Percentiles rank a stretch among this genome's conserved stretches.
Conservation (phyloP, 352 stramenopile species). For the Phytopythium vexans region DNA sequence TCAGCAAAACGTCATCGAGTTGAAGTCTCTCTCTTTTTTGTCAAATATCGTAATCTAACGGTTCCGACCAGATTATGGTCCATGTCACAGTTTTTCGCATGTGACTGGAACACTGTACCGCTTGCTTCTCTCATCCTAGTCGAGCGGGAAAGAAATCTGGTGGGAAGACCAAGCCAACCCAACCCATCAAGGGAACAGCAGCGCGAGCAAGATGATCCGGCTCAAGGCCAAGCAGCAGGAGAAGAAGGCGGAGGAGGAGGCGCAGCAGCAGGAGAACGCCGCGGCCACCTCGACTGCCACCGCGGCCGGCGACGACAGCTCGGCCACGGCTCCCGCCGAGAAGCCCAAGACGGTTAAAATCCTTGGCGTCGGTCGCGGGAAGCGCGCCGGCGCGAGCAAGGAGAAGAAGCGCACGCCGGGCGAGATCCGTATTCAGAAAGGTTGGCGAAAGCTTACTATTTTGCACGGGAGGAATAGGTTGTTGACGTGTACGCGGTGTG, state of each 20-base stretch:
- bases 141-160: too few relatives aligned
- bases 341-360: slow-evolving; percentile 85
- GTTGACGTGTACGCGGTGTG: slow-evolving; percentile 2
- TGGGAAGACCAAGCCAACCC: too few relatives aligned
- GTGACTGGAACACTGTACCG: too few relatives aligned
- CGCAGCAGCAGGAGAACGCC: slow-evolving; percentile 11
- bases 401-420: slow-evolving; percentile 94
- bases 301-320: slow-evolving; percentile 15
- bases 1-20: too few relatives aligned
- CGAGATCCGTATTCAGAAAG: slow-evolving; percentile 99
- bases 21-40: too few relatives aligned
- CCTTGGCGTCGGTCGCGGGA: slow-evolving; percentile 76
- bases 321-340: slow-evolving; percentile 2
- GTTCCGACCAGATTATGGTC: too few relatives aligned
- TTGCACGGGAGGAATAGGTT: not conserved
- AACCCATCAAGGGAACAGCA: not conserved
- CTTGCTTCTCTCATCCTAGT: too few relatives aligned
- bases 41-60: too few relatives aligned
- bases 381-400: slow-evolving; percentile 59
- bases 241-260: slow-evolving; percentile 80
- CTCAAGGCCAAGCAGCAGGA: slow-evolving; percentile 85
- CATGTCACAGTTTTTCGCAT: too few relatives aligned
- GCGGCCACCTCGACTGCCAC: slow-evolving; percentile 17
- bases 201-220: slow-evolving; percentile 48
- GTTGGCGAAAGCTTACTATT: slow-evolving; percentile 26